Percentiles rank a stretch among this genome's conserved stretches.
phyloP scores from a whole-genome alignment of 169 alveolate species.

The Perkinsus chesapeaki region DNA sequence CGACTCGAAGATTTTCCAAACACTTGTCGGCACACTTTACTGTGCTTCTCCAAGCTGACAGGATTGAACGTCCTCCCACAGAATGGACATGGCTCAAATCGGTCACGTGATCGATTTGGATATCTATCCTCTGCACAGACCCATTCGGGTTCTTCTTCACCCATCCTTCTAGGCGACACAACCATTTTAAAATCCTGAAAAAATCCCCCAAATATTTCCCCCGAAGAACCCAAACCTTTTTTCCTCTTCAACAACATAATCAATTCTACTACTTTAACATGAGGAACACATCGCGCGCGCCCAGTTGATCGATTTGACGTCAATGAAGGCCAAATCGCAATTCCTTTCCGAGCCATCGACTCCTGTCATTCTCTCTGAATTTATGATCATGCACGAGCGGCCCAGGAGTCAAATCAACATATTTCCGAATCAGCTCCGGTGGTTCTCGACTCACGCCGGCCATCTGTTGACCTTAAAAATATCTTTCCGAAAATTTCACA shows the following conservation, averaged over 20 bases:
- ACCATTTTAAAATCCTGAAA: too few relatives aligned
- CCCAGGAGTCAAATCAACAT: too few relatives aligned
- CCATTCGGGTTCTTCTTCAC: neutral
- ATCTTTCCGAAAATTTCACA: neutral
- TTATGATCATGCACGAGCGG: neutral
- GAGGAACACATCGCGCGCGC: neutral
- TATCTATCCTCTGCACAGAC: neutral
- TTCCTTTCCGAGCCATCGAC: neutral
- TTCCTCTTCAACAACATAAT: neutral
- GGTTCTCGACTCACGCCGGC: neutral
- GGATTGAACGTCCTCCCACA: too few relatives aligned
- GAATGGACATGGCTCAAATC: neutral
- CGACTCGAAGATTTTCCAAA: too few relatives aligned
- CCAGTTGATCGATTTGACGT: neutral
- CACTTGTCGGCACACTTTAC: too few relatives aligned
- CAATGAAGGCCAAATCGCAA: neutral
- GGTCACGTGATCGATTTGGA: neutral
- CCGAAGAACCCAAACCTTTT: too few relatives aligned
- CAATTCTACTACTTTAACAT: neutral
- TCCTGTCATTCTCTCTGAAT: neutral
- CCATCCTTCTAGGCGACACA: too few relatives aligned
- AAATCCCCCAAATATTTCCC: too few relatives aligned
- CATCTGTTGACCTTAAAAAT: neutral
- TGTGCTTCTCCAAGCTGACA: too few relatives aligned
- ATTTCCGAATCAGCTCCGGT: neutral